These are phyloP conservation scores for Lasiodiplodia sp. DNA, from an alignment of 2,329 filamentous ascomycete species.

Conservation along the genomic window DNA sequence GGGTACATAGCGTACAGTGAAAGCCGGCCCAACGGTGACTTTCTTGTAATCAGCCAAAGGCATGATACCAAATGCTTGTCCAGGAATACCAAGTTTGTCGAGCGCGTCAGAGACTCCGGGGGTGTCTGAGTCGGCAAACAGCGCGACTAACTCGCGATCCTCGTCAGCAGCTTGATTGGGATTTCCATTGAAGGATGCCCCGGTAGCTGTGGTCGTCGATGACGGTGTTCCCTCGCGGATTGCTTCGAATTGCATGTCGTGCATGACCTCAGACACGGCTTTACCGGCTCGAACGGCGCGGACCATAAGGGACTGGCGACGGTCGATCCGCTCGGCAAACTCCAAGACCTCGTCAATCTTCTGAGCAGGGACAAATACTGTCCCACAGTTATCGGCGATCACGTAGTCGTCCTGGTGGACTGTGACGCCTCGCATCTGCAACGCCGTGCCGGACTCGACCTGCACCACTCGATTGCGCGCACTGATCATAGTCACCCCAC, in stretches of 20 bases:
- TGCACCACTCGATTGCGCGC: not conserved
- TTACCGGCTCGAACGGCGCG: not conserved
- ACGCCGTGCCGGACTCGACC: not conserved
- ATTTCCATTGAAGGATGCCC: not conserved
- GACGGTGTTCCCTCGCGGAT: not conserved
- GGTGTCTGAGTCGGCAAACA: not conserved
- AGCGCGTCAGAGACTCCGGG: slow-evolving; percentile 2
- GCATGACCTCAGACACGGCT: not conserved
- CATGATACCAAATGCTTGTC: not conserved
- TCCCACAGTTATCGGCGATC: not conserved
- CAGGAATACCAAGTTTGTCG: slow-evolving; percentile 1
- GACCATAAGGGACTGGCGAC: not conserved
- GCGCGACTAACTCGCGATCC: not conserved
- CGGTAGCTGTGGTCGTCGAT: not conserved
- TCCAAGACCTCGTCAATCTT: not conserved
- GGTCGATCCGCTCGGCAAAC: not conserved
- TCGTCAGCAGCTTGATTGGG: not conserved
- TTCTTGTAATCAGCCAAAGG: not conserved
- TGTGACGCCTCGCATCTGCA: not conserved
- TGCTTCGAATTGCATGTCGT: not conserved
- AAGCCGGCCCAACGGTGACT: not conserved
- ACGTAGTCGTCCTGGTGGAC: slow-evolving; percentile 1
- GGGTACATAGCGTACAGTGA: not conserved
- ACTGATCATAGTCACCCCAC: not conserved
- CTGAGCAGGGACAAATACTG: not conserved